Conservation (phyloP, 164 flowering plant species). For the Saururus chinensis region DNA sequence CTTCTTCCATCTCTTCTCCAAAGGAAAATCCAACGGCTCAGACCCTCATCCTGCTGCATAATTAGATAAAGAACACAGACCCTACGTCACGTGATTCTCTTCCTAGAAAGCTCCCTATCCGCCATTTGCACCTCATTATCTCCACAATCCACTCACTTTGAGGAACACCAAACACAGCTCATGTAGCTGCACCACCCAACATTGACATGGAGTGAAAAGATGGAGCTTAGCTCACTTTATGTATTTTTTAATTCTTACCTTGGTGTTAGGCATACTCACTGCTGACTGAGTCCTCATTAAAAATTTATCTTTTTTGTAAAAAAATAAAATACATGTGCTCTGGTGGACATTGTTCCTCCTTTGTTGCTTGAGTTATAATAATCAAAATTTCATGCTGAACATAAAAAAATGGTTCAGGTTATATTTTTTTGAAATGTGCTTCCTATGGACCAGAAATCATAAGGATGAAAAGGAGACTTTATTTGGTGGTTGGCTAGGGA, state of each 20-base stretch:
- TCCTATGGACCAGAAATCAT: background rate
- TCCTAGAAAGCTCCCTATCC: background rate
- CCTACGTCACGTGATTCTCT: background rate
- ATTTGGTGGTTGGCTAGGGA: background rate
- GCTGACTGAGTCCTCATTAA: background rate
- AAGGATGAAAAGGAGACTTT: background rate
- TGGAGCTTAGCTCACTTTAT: background rate
- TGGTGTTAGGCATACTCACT: background rate
- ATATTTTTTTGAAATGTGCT: too few species aligned
- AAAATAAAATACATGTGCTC: too few species aligned
- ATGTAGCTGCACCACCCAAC: conserved; percentile 4
- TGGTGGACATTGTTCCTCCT: too few species aligned
- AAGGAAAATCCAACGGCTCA: background rate
- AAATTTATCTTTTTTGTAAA: too few species aligned
- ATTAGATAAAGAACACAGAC: background rate
- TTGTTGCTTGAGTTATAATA: background rate
- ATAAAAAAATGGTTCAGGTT: too few species aligned
- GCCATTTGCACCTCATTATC: background rate
- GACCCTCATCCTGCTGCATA: background rate
- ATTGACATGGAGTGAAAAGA: conserved; percentile 1
- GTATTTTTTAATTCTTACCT: background rate
- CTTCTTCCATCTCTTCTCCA: background rate
- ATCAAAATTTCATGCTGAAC: background rate
- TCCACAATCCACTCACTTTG: background rate
- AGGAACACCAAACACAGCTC: background rate